Evolutionary conservation across 2,329 filamentous ascomycete genomes (phyloP).

Genomic region (Paramyrothecium sp.): DNA sequence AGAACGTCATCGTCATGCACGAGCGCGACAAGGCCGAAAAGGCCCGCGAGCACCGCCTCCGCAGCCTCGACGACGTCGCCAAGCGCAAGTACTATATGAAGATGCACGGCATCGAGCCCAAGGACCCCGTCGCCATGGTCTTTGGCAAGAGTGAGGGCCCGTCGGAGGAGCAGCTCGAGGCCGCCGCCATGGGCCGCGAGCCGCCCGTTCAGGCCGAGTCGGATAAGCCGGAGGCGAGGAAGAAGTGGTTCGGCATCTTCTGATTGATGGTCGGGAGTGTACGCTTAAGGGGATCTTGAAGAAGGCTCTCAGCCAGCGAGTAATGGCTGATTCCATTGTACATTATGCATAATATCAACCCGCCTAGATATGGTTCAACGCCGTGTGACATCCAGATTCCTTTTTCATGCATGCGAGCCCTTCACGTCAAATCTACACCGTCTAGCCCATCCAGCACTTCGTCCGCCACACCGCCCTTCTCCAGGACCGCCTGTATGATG

Average conservation of each 20-base stretch:
- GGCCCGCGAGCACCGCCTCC: conserved; percentile 69
- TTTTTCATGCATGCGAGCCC: background rate
- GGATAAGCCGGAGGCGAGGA: conserved; percentile 40
- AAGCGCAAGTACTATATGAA: conserved; percentile 85
- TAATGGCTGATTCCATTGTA: background rate
- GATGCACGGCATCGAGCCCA: conserved; percentile 75
- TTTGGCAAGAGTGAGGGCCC: conserved; percentile 33
- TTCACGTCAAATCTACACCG: conserved; percentile 65
- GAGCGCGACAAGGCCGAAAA: conserved; percentile 67
- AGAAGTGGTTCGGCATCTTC: conserved; percentile 87
- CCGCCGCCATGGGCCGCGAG: conserved; percentile 33
- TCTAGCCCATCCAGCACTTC: conserved; percentile 84
- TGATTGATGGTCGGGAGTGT: conserved; percentile 33
- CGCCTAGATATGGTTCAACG: background rate
- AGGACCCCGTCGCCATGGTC: conserved; percentile 50
- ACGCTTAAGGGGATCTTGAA: conserved; percentile 14
- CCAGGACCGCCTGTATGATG: conserved; percentile 75
- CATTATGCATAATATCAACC: conserved; percentile 1
- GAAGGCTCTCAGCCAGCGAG: conserved; percentile 4
- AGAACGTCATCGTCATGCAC: conserved; percentile 75
- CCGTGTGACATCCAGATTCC: background rate
- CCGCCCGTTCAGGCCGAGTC: conserved; percentile 21
- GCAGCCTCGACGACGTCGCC: conserved; percentile 78
- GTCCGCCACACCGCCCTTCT: conserved; percentile 76
- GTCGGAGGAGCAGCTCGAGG: conserved; percentile 34